Evolutionary conservation across 306 rosid species (phyloP), one percentile per base, ranked within the genome.

Genomic region (Dalbergia oliveri): DNA sequence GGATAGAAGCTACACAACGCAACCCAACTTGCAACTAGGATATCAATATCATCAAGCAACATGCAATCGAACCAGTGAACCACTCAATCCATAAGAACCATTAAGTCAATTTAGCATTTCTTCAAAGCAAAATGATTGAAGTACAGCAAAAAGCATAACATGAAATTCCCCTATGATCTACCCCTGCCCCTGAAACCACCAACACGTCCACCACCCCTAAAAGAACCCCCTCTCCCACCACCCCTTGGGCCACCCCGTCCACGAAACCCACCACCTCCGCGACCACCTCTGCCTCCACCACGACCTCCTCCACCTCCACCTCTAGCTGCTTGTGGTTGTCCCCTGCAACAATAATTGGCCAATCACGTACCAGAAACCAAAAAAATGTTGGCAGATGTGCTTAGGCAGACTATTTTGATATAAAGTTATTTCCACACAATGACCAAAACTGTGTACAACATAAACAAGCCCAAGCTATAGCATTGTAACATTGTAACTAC

Each of bases 141-240:
- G 75, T 63, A 84, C 63, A 53, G 74, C 6, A 12, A 58, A 56
- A 59, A 54, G 69, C 70, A 59, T 80, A 64, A 87, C 89, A 86
- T 11, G 68, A 60, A 47, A 72, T 3, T 73, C 9, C 59, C 69
- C 83, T 87, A 89, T 13, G 47, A 91, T 85, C 98, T 90, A 23
- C 98, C 99, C 77, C 97, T 88, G 53, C 99, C 99, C 87, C 99
- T 85, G 72, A 93, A 93, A 66, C 97, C 93, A 77, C 95, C 97
- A 45, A 91, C 89, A 8, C 97, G 89, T 31, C 91, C 82, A 44
- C 91, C 89, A 31, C 97, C 98, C 77, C 97, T 83, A 41, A 89
- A 84, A 66, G 90, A 87, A 50, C 97, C 97, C 51, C 92, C 91
- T 82, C 97, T 81, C 18, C 97, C 94, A 79, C 97, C 94, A 72